Evolutionary conservation across 306 rosid species (phyloP).

Genomic region (Vigna trinervia): DNA sequence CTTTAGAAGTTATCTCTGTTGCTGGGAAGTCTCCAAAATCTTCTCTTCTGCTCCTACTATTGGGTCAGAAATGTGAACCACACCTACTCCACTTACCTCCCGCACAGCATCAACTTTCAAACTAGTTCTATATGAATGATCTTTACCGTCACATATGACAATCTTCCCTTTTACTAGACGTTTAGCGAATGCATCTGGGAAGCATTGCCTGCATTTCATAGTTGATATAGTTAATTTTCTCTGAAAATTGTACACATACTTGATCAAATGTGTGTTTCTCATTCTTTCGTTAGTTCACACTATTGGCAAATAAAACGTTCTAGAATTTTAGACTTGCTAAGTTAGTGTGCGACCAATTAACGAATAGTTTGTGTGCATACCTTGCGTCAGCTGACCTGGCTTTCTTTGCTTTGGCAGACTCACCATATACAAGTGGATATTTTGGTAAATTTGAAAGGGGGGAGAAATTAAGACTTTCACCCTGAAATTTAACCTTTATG

Average conservation of each 20-base stretch:
- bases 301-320: no score
- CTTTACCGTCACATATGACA: neutral
- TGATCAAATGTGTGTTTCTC: neutral
- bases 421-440: constrained; percentile 57
- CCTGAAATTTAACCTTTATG: constrained; percentile 53
- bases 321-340: no score
- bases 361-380: neutral
- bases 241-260: no score
- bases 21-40: neutral
- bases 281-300: no score
- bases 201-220: neutral
- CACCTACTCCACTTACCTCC: neutral
- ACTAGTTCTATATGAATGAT: neutral
- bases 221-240: neutral
- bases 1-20: neutral
- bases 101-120: neutral
- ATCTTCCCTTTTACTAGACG: neutral
- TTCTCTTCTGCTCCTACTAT: neutral
- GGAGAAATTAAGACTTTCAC: constrained; percentile 74
- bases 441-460: constrained; percentile 54
- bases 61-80: neutral
- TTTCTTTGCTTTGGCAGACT: constrained; percentile 17
- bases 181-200: neutral
- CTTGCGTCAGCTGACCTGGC: neutral
- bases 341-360: no score